phyloP scores from a whole-genome alignment of 257 asterid genomes.

The Capsicum pubescens region DNA sequence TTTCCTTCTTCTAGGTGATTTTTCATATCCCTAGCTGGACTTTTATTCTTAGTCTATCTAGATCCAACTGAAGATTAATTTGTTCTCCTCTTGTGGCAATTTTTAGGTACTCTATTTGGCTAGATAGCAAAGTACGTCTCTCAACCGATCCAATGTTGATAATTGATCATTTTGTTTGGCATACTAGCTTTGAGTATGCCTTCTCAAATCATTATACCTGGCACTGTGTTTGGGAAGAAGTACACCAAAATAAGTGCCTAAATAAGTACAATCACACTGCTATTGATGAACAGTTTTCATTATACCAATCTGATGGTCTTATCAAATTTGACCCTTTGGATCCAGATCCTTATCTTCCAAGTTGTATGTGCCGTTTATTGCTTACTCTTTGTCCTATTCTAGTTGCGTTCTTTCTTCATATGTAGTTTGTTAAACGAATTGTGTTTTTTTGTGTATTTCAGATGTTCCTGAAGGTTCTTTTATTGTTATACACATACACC shows the following conservation, averaged over 20 bases:
- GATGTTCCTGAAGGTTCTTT: conserved; percentile 95
- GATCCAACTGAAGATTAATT: conserved; percentile 30
- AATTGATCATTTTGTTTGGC: conserved; percentile 84
- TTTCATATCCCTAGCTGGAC: conserved; percentile 30
- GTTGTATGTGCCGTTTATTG: conserved; percentile 62
- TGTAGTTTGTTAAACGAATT: conserved; percentile 22
- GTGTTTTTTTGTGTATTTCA: conserved; percentile 33
- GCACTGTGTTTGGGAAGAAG: conserved; percentile 98
- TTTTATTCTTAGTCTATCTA: conserved; percentile 17
- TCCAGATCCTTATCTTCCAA: conserved; percentile 64
- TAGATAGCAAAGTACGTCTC: conserved; percentile 91
- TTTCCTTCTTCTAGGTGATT: conserved; percentile 92
- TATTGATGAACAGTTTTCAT: conserved; percentile 79
- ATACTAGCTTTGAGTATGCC: conserved; percentile 78
- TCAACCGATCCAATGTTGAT: conserved; percentile 84
- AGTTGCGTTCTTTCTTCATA: conserved; percentile 19
- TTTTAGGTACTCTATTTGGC: conserved; percentile 89
- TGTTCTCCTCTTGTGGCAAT: conserved; percentile 30
- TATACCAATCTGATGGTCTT: conserved; percentile 87
- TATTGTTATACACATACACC: conserved; percentile 85
- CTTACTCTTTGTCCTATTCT: conserved; percentile 27
- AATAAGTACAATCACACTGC: conserved; percentile 84
- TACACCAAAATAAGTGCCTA: conserved; percentile 81
- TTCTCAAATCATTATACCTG: conserved; percentile 88
- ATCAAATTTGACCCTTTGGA: conserved; percentile 76